A percentile compares a stretch with the other conserved stretches of the same genome.
Evolutionary conservation across 1,139 yeast genomes (phyloP).

Genomic region (Starmera stellimalicola): DNA sequence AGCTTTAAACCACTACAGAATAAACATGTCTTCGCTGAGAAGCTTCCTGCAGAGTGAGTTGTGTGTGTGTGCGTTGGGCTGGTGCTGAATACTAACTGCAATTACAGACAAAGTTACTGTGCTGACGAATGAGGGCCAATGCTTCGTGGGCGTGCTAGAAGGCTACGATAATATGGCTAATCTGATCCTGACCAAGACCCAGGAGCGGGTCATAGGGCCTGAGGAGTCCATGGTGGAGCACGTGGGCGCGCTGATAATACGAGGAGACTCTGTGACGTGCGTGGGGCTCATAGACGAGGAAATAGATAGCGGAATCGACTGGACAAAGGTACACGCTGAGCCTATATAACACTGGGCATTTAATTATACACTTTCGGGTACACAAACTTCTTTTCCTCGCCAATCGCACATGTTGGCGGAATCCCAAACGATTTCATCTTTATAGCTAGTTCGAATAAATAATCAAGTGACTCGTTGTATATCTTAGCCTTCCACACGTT

Average conservation of each 20-base stretch:
- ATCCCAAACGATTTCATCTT: constrained; percentile 64
- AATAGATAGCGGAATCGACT: constrained; percentile 40
- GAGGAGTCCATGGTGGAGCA: constrained; percentile 41
- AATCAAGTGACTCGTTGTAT: constrained; percentile 88
- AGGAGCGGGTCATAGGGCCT: constrained; percentile 35
- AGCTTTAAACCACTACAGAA: neutral
- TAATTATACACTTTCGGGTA: constrained; percentile 16
- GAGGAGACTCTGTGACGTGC: constrained; percentile 79
- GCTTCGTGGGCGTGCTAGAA: constrained; percentile 56
- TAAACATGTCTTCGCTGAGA: constrained; percentile 15
- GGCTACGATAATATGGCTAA: constrained; percentile 83
- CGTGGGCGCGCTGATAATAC: constrained; percentile 56
- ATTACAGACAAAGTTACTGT: constrained; percentile 40
- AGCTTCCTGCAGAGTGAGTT: constrained; percentile 16
- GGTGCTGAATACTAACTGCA: constrained; percentile 6
- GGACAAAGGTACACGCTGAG: constrained; percentile 36
- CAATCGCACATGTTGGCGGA: constrained; percentile 32
- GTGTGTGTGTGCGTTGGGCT: neutral
- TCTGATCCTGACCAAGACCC: constrained; percentile 51
- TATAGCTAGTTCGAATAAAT: constrained; percentile 74
- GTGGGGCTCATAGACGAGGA: constrained; percentile 62
- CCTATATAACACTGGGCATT: constrained; percentile 5
- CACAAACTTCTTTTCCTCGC: constrained; percentile 23
- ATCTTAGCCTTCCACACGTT: constrained; percentile 88
- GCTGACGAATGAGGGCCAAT: constrained; percentile 76